A percentile compares a stretch with the other conserved stretches of the same genome.
phyloP scores from a whole-genome alignment of 192 early-diverging fungal genomes.

The Lobosporangium transversale region DNA sequence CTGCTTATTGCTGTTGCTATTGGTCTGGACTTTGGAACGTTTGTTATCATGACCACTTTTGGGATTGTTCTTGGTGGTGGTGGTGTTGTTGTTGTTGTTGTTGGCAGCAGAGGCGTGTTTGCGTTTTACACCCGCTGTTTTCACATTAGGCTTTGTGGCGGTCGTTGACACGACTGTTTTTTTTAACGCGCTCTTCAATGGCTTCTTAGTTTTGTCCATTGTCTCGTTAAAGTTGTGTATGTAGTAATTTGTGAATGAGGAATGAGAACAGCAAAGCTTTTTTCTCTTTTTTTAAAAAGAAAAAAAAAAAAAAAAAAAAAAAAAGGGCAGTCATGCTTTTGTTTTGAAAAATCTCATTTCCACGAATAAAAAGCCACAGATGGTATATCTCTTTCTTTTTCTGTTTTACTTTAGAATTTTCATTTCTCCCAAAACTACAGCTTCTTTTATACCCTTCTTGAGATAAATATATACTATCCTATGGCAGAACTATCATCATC shows the following conservation, averaged over 20 bases:
- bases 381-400: too few species aligned
- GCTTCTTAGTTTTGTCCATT: constrained; percentile 42
- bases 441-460: background rate
- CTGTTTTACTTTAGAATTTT: background rate
- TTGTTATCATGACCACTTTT: constrained; percentile 19
- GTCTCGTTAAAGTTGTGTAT: too few species aligned
- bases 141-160: background rate
- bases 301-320: constrained; percentile 44
- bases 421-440: background rate
- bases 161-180: too few species aligned
- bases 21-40: constrained; percentile 23
- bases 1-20: constrained; percentile 8
- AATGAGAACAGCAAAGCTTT: background rate
- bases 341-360: background rate
- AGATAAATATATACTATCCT: background rate
- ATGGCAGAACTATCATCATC: constrained; percentile 11
- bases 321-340: constrained; percentile 29
- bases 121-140: constrained; percentile 17
- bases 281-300: too few species aligned
- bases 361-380: too few species aligned
- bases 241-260: background rate
- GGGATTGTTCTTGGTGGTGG: constrained; percentile 18
- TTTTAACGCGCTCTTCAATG: constrained; percentile 45
- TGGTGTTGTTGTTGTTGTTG: background rate
- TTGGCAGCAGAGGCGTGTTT: constrained; percentile 11